Percentiles rank a stretch among this genome's conserved stretches.
Evolutionary conservation across 768 basidiomycete species (phyloP).

Genomic region (Lactarius hengduanensis): DNA sequence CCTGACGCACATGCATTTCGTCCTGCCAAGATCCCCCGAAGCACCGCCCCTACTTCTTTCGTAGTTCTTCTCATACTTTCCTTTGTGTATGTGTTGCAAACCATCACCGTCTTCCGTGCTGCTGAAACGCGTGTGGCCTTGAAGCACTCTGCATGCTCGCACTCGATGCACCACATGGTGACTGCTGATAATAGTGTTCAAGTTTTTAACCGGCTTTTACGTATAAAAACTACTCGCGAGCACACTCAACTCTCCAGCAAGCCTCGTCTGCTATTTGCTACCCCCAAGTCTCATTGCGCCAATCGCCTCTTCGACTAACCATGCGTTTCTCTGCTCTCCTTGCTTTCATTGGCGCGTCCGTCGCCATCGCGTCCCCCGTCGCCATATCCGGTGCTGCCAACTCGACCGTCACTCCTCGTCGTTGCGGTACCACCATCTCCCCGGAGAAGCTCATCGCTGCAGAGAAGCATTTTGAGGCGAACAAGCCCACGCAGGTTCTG

Average conservation of each 20-base stretch:
- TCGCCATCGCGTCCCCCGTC: conserved; percentile 35
- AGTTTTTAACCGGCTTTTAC: background rate
- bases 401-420: conserved; percentile 11
- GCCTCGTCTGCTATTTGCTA: background rate
- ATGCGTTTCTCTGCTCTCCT: conserved; percentile 31
- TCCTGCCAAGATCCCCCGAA: too few relatives aligned
- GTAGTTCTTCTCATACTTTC: background rate
- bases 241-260: conserved; percentile 5
- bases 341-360: conserved; percentile 34
- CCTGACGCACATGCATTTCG: background rate
- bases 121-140: background rate
- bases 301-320: too few relatives aligned
- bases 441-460: conserved; percentile 37
- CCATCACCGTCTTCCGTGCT: background rate
- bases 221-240: background rate
- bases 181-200: background rate
- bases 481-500: conserved; percentile 34
- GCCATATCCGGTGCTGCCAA: conserved; percentile 22
- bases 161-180: background rate
- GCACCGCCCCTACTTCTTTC: background rate
- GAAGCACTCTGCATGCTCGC: background rate
- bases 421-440: conserved; percentile 32
- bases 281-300: background rate
- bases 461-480: conserved; percentile 44
- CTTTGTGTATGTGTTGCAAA: background rate